Conservation (phyloP, 768 basidiomycete species). For the Candolleomyces aberdarensis region DNA sequence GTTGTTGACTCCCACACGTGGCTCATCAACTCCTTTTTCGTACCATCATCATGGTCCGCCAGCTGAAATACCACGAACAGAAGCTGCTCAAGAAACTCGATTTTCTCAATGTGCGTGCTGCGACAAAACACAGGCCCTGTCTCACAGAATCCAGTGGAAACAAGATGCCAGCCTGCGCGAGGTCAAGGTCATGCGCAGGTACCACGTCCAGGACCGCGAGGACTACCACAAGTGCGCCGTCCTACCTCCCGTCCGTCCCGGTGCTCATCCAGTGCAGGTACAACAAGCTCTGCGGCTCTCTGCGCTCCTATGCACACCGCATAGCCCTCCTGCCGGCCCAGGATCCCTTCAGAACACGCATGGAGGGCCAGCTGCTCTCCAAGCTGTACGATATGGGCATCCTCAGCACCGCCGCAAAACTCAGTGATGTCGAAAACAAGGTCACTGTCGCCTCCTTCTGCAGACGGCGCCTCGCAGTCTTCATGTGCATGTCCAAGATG, state of each 20-base stretch:
- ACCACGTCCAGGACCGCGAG: conserved; percentile 92
- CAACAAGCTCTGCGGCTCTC: conserved; percentile 90
- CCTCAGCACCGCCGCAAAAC: conserved; percentile 79
- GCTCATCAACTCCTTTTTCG: conserved; percentile 19
- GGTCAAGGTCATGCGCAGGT: conserved; percentile 90
- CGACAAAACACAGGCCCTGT: neutral
- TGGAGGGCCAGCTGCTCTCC: conserved; percentile 84
- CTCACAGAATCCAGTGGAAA: conserved; percentile 71
- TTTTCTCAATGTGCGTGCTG: conserved; percentile 75
- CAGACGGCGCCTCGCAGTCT: conserved; percentile 85
- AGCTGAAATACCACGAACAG: conserved; percentile 95
- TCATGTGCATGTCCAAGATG: conserved; percentile 93
- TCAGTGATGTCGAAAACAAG: conserved; percentile 94
- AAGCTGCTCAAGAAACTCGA: conserved; percentile 95
- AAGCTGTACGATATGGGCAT: conserved; percentile 98
- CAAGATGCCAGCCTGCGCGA: conserved; percentile 90
- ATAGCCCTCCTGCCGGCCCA: conserved; percentile 83
- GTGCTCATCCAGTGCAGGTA: conserved; percentile 46
- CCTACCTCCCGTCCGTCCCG: conserved; percentile 1
- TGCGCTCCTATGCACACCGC: conserved; percentile 84
- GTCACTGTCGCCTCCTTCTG: conserved; percentile 95
- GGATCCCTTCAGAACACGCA: conserved; percentile 82
- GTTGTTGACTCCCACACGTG: conserved; percentile 39
- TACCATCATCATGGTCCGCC: conserved; percentile 66
- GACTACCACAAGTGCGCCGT: conserved; percentile 82